phyloP scores from a whole-genome alignment of 768 basidiomycete species.

The Suillus subalutaceus region DNA sequence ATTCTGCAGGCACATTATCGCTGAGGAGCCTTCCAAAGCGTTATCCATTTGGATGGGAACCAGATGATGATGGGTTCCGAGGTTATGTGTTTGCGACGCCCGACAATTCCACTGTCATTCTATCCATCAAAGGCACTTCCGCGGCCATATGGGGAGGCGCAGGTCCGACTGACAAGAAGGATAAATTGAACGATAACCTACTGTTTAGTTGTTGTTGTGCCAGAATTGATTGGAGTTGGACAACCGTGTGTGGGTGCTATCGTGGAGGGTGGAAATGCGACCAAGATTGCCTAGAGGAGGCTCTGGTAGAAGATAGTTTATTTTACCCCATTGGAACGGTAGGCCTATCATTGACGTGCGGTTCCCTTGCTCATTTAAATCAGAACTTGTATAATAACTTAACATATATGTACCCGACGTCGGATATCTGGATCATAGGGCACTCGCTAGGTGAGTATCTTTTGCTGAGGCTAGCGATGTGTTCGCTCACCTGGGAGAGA shows the following conservation, averaged over 20 bases:
- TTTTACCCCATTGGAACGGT: constrained; percentile 93
- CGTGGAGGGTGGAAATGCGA: constrained; percentile 81
- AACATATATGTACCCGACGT: constrained; percentile 87
- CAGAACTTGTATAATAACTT: constrained; percentile 92
- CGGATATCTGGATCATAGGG: constrained; percentile 87
- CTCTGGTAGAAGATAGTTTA: constrained; percentile 76
- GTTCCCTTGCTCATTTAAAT: constrained; percentile 1
- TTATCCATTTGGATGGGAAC: constrained; percentile 92
- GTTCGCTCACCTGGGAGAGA: constrained; percentile 30
- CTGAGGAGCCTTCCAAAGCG: constrained; percentile 8
- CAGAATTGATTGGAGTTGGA: constrained; percentile 89
- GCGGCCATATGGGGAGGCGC: constrained; percentile 70
- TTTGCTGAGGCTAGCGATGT: constrained; percentile 19
- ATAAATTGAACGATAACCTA: constrained; percentile 92
- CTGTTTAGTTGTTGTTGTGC: constrained; percentile 97
- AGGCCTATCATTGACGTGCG: constrained; percentile 32
- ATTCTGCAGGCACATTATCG: neutral
- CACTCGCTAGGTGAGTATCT: constrained; percentile 63
- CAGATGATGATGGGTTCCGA: constrained; percentile 82
- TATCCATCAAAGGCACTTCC: constrained; percentile 96
- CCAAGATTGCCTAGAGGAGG: constrained; percentile 72
- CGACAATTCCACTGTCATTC: constrained; percentile 82
- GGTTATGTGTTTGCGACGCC: constrained; percentile 88
- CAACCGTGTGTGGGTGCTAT: constrained; percentile 90
- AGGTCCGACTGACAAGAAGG: constrained; percentile 86